Percentiles rank a stretch among this genome's conserved stretches.
Evolutionary conservation across 495 filamentous ascomycete genomes (phyloP).

Genomic region (Lentithecium fluviatile): DNA sequence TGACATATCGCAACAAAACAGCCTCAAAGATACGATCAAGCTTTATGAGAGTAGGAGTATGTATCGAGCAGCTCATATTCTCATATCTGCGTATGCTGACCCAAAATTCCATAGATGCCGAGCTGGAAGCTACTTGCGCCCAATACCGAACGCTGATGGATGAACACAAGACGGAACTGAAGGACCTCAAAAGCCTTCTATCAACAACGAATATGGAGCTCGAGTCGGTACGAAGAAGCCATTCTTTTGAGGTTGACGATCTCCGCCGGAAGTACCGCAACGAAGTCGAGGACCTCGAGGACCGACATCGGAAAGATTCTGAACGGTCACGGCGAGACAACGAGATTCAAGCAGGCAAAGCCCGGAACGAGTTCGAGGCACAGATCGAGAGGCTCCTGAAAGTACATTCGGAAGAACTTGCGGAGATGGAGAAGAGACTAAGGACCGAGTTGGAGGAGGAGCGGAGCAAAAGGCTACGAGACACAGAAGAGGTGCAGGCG

Average conservation of each 20-base stretch:
- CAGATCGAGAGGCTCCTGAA: conserved; percentile 39
- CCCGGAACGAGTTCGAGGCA: conserved; percentile 34
- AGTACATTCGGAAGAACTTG: conserved; percentile 37
- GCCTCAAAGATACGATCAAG: conserved; percentile 65
- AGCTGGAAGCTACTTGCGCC: conserved; percentile 62
- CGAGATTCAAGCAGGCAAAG: conserved; percentile 46
- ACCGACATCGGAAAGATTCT: conserved; percentile 34
- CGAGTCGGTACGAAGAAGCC: conserved; percentile 52
- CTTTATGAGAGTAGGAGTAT: conserved; percentile 72
- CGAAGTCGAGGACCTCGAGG: conserved; percentile 39
- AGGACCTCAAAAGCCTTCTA: conserved; percentile 54
- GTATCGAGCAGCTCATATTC: too few species aligned
- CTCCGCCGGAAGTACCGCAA: conserved; percentile 43
- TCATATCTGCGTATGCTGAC: too few species aligned
- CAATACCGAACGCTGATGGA: conserved; percentile 58
- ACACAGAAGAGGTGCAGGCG: conserved; percentile 64
- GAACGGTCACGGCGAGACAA: conserved; percentile 37
- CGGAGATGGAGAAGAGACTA: conserved; percentile 35
- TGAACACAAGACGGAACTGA: conserved; percentile 58
- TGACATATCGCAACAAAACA: conserved; percentile 59
- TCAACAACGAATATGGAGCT: conserved; percentile 46
- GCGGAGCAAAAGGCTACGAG: conserved; percentile 55
- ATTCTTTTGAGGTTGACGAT: conserved; percentile 61
- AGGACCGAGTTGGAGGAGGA: conserved; percentile 50
- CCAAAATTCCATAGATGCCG: conserved; percentile 56